These are phyloP conservation scores for Lentinula aciculospora DNA, from an alignment of 768 basidiomycete species.

Conservation along the genomic window DNA sequence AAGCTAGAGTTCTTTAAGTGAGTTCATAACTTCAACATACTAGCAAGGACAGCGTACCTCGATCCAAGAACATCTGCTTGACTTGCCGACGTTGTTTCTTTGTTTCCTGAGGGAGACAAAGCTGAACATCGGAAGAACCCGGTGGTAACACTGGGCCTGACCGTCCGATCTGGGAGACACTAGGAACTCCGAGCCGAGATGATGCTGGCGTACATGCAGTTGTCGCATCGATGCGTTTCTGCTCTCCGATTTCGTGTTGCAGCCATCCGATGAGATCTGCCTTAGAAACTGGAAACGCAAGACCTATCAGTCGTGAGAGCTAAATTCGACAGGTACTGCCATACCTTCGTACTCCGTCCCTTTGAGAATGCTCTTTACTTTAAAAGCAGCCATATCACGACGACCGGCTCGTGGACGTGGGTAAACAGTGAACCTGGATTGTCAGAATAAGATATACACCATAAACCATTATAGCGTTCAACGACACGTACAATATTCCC, in stretches of 20 bases:
- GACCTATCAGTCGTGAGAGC: not conserved
- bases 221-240: constrained; percentile 65
- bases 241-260: constrained; percentile 73
- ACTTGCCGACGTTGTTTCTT: constrained; percentile 73
- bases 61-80: constrained; percentile 64
- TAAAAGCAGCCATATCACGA: constrained; percentile 65
- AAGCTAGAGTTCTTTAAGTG: constrained; percentile 36
- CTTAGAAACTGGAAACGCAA: constrained; percentile 32
- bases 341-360: constrained; percentile 71
- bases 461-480: not conserved
- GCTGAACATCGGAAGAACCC: constrained; percentile 44
- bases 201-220: constrained; percentile 52
- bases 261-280: constrained; percentile 73
- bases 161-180: constrained; percentile 30
- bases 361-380: constrained; percentile 77
- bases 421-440: constrained; percentile 44
- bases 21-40: not conserved
- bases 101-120: constrained; percentile 57
- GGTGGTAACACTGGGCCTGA: not conserved
- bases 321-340: constrained; percentile 15
- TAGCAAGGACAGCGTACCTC: constrained; percentile 36
- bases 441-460: not conserved
- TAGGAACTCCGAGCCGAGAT: constrained; percentile 29
- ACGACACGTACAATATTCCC: constrained; percentile 66
- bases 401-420: constrained; percentile 49